These are phyloP conservation scores for Tuber microsphaerosporum DNA, from an alignment of 495 filamentous ascomycete species.

Conservation along the genomic window DNA sequence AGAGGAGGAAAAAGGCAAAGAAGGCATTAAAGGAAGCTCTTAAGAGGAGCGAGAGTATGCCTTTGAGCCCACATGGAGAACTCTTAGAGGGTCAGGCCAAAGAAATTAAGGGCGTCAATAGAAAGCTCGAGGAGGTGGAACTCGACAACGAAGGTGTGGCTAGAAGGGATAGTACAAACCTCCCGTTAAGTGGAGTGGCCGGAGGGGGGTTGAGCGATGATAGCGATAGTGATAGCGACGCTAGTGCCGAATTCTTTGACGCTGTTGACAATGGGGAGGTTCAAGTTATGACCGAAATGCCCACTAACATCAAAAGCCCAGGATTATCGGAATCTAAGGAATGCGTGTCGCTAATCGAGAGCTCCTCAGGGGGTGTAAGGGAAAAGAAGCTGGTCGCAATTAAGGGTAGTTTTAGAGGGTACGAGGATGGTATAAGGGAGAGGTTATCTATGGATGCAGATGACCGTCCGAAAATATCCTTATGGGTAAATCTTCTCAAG, in stretches of 20 bases:
- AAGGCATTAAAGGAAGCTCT: conserved; percentile 80
- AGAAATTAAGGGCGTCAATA: conserved; percentile 23
- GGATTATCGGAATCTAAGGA: conserved; percentile 40
- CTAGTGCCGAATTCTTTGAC: conserved; percentile 94
- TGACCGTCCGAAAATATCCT: conserved; percentile 82
- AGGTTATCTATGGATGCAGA: conserved; percentile 85
- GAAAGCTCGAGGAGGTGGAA: conserved; percentile 43
- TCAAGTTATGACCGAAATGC: conserved; percentile 60
- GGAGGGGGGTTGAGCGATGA: conserved; percentile 32
- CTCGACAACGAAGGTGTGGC: conserved; percentile 21
- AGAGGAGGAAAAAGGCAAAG: conserved; percentile 83
- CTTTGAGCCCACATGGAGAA: conserved; percentile 16
- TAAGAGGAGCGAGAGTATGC: conserved; percentile 46
- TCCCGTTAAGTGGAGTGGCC: conserved; percentile 8
- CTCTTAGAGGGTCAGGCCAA: neutral
- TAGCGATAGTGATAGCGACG: conserved; percentile 66
- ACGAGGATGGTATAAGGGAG: conserved; percentile 74
- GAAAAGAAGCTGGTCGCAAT: conserved; percentile 55
- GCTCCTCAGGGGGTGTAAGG: conserved; percentile 40
- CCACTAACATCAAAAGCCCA: conserved; percentile 42
- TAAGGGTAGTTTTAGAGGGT: conserved; percentile 71
- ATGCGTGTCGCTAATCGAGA: conserved; percentile 46
- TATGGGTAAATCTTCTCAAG: conserved; percentile 63
- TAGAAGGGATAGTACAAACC: conserved; percentile 20
- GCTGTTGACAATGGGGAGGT: conserved; percentile 90